These are phyloP conservation scores for Neonectria sp. DNA, from an alignment of 2,329 filamentous ascomycete genomes.

Conservation along the genomic window DNA sequence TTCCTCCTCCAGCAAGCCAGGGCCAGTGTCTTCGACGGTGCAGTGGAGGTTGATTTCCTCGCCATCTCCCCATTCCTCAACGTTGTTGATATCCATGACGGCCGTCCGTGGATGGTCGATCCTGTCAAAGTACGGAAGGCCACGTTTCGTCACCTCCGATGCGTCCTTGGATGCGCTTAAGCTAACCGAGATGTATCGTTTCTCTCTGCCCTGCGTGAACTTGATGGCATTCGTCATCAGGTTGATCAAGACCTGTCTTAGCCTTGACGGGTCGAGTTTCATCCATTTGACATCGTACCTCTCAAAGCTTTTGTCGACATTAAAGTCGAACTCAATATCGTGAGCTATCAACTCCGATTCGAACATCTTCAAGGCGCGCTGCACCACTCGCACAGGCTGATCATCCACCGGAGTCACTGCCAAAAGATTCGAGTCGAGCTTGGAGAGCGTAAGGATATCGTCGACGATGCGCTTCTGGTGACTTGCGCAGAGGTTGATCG, in stretches of 20 bases:
- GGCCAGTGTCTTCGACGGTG: slow-evolving; percentile 79
- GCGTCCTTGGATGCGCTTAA: slow-evolving; percentile 74
- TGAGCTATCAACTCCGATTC: slow-evolving; percentile 81
- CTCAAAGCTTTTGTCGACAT: slow-evolving; percentile 77
- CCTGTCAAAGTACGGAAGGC: slow-evolving; percentile 64
- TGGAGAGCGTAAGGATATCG: slow-evolving; percentile 76
- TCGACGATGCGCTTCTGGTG: slow-evolving; percentile 83
- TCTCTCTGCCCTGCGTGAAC: slow-evolving; percentile 74
- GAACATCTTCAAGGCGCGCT: slow-evolving; percentile 83
- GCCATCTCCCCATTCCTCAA: slow-evolving; percentile 79
- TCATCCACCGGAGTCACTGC: slow-evolving; percentile 79
- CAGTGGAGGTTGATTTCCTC: slow-evolving; percentile 81
- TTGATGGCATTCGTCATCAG: slow-evolving; percentile 79
- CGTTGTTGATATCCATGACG: slow-evolving; percentile 62
- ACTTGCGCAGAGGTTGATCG: slow-evolving; percentile 84
- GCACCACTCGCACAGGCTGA: slow-evolving; percentile 77
- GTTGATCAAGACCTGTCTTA: slow-evolving; percentile 84
- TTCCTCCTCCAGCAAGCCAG: slow-evolving; percentile 75
- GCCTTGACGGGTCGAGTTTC: slow-evolving; percentile 80
- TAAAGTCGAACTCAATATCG: slow-evolving; percentile 79
- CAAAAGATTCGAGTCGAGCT: slow-evolving; percentile 79
- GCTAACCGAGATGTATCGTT: slow-evolving; percentile 73
- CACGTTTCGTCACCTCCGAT: slow-evolving; percentile 56
- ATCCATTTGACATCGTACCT: slow-evolving; percentile 79
- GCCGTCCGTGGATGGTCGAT: slow-evolving; percentile 55